These are phyloP conservation scores for Davidsoniella virescens DNA, from an alignment of 2,329 filamentous ascomycete genomes.

Conservation along the genomic window DNA sequence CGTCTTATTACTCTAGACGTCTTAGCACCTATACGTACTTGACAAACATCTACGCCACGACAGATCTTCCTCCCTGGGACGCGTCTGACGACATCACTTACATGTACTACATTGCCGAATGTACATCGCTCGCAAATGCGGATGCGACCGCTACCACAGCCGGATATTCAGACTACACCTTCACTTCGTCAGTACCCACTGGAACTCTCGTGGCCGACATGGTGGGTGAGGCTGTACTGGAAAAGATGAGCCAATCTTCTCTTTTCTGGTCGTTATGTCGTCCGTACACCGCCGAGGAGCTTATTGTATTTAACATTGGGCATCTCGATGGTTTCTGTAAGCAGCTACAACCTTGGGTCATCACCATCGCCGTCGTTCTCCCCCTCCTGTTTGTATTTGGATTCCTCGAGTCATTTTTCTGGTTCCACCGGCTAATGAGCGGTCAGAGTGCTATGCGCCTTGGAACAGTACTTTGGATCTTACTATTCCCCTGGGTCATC, in stretches of 20 bases:
- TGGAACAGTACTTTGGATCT: slow-evolving; percentile 19
- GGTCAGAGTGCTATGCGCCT: slow-evolving; percentile 18
- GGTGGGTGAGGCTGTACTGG: too few species aligned
- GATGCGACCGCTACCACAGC: background rate
- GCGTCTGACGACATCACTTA: background rate
- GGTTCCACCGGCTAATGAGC: slow-evolving; percentile 20
- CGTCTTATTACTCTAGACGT: background rate
- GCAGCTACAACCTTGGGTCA: slow-evolving; percentile 9
- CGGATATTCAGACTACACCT: too few species aligned
- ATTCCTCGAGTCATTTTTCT: slow-evolving; percentile 20
- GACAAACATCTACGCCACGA: background rate
- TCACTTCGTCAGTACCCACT: too few species aligned
- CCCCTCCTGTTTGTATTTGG: slow-evolving; percentile 19
- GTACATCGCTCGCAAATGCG: background rate
- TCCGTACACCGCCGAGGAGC: too few species aligned
- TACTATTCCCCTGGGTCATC: slow-evolving; percentile 15
- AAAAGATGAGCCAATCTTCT: too few species aligned
- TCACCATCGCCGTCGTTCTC: slow-evolving; percentile 17
- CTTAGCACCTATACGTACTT: background rate
- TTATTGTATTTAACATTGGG: too few species aligned
- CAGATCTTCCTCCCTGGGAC: background rate
- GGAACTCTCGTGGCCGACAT: too few species aligned
- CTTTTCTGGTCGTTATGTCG: too few species aligned
- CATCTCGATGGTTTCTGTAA: background rate
- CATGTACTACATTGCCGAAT: background rate